Evolutionary conservation across 2,329 filamentous ascomycete genomes (phyloP).

Genomic region (Onygena corvina): DNA sequence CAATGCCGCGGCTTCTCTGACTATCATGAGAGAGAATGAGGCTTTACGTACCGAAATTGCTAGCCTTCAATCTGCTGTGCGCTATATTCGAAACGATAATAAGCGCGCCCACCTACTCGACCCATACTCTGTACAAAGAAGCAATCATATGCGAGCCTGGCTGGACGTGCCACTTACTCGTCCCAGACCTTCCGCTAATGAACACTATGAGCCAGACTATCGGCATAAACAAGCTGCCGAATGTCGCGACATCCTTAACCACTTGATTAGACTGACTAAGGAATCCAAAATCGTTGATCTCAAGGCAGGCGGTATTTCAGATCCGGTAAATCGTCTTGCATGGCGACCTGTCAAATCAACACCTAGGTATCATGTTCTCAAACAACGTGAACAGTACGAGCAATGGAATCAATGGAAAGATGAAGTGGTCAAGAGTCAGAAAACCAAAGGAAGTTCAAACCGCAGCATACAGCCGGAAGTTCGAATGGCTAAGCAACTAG

Average conservation of each 20-base stretch:
- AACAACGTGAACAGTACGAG: conserved; percentile 36
- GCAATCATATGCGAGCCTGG: conserved; percentile 33
- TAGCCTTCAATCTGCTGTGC: conserved; percentile 36
- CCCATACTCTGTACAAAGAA: conserved; percentile 32
- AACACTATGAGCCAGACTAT: conserved; percentile 20
- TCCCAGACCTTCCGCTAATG: conserved; percentile 20
- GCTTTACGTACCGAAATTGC: conserved; percentile 32
- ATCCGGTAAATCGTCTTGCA: conserved; percentile 21
- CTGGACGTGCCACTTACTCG: conserved; percentile 31
- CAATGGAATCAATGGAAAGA: conserved; percentile 36
- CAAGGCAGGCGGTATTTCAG: conserved; percentile 24
- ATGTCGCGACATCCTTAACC: conserved; percentile 32
- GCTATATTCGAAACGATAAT: conserved; percentile 37
- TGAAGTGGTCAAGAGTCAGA: conserved; percentile 30
- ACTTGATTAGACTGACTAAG: conserved; percentile 34
- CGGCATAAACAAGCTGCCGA: conserved; percentile 26
- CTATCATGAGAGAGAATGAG: conserved; percentile 34
- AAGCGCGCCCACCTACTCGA: conserved; percentile 31
- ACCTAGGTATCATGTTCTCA: conserved; percentile 33
- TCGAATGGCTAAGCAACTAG: neutral
- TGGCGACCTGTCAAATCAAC: conserved; percentile 35
- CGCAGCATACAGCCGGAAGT: no score
- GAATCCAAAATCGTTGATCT: conserved; percentile 31
- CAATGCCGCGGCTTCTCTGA: conserved; percentile 29
- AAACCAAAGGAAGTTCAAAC: conserved; percentile 20